Base-by-base conservation (phyloP, 2,329 filamentous ascomycete species). In the Fonsecaea erecta region DNA sequence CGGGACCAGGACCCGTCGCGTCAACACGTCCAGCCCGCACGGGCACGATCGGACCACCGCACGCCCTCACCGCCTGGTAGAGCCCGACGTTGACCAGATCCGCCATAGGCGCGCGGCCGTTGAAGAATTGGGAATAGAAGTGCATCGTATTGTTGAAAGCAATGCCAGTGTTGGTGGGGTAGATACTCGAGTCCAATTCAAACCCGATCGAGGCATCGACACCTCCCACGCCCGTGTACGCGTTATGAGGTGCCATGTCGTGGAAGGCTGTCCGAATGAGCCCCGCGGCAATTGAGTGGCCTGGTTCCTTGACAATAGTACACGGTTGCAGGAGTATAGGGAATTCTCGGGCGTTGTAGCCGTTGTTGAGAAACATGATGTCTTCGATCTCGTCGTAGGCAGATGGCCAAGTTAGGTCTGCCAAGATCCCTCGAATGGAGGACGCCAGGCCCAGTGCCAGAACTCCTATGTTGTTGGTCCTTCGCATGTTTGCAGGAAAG, bases 381-480 rank as follows among this genome's bases (percentile, higher is more conserved):
- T 88, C 86, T 74, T 89, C 86, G 64, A 89, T 76, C 73, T 88
- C 86, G 71, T 89, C 86, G 18, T 81, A 81, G 12, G 79, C 71
- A 1, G 84, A 82, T 1, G 86, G 86, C 86, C 86, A 89, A 71
- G 85, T 88, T 34, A 83, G 84, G 48, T 32, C 48, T 30, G 55
- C 56, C 28, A 58, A 55, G 34, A 34, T 18, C 14, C 30, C 60
- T 14, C 14, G 21, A 30, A 51, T 52, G 46, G 52, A 56, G 30
- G 30, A 34, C 11, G 30, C 51, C 5, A 62, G 35, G n/a, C 60
- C 52, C 11, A 62, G 52, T 14, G 52, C 52, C 21, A 62, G 21
- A 14, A 56, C 18, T n/a, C 51, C 51, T 32, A 56, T 16, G 52
- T 56, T 56, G n/a, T 46, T 48, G 12, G 52, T 62, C 16, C 35